These are phyloP conservation scores for Zymoseptoria ardabiliae DNA, from an alignment of 2,329 filamentous ascomycete species.

Conservation along the genomic window DNA sequence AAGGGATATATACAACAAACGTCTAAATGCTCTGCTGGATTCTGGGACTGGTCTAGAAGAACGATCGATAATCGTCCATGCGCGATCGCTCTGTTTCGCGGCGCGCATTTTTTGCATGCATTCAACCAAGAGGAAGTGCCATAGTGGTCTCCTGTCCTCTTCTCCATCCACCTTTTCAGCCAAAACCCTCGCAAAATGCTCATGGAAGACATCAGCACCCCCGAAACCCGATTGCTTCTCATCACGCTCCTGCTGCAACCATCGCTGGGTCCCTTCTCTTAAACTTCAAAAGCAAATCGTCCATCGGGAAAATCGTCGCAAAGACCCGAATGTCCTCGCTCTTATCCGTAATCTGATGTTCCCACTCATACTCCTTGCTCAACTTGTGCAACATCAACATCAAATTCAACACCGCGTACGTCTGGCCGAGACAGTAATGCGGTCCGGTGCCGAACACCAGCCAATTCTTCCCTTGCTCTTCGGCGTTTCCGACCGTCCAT, in stretches of 20 bases:
- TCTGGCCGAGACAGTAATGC: slow-evolving; percentile 93
- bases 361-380: slow-evolving; percentile 57
- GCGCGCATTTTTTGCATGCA: neutral
- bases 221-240: neutral
- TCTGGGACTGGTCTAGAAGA: neutral
- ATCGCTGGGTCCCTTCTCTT: slow-evolving; percentile 5
- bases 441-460: slow-evolving; percentile 92
- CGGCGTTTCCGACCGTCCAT: slow-evolving; percentile 84
- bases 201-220: neutral
- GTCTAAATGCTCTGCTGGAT: neutral
- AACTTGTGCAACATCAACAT: slow-evolving; percentile 50
- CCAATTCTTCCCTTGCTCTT: slow-evolving; percentile 91
- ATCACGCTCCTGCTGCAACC: neutral
- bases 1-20: neutral
- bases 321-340: slow-evolving; percentile 98
- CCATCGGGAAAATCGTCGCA: slow-evolving; percentile 95
- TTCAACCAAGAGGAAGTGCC: neutral
- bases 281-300: slow-evolving; percentile 23
- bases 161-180: neutral
- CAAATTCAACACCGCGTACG: slow-evolving; percentile 82
- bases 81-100: neutral
- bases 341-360: slow-evolving; percentile 71
- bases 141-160: neutral
- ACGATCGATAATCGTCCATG: neutral
- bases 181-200: neutral